Evolutionary conservation across 2,329 filamentous ascomycete species (phyloP), one percentile per base, ranked within the genome.

Genomic region (Aspergillus sp.): DNA sequence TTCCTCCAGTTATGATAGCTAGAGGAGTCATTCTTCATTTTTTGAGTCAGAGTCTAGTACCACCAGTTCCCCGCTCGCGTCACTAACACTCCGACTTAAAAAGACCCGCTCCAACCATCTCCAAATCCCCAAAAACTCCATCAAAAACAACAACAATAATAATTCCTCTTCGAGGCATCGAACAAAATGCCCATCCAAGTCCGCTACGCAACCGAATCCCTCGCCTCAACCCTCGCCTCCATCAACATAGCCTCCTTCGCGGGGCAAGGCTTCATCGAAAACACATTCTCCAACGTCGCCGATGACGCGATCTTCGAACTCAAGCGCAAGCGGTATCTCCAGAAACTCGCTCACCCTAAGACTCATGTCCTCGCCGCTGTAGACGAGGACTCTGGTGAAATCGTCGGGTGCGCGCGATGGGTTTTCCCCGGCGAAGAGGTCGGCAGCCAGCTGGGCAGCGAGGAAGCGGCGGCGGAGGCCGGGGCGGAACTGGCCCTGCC

Each of bases 331-430:
- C 64, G 67, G 7, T 66, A 80, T 2, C 30, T 71, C 7, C 71
- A 78, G n/a, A 81, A 82, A 47, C 64, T 86, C 1, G 54, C 65
- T 1, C 72, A 81, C n/a, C 73, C 79, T 0, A 61, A 72, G 30
- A 74, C 75, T 3, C 74, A 79, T 25, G 73, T 81, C 23, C 64
- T 83, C 5, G 79, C 81, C 30, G 69, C 82, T 7, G 73, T 74
- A 5, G 78, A 81, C 53, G 45, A 52, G 0, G 23, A 47, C 3
- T 51, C 73, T 0, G 57, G 66, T n/a, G 55, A 68, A 52, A 61
- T 83, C 2, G 68, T 84, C 25, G 81, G 80, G 0, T 84, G 82
- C 59, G 78, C 79, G 4, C 83, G 84, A 66, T 86, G 84, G 84
- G 66, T 72, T 7, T 67, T 66, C 19, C 60, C 66, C 0, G 19